A percentile compares a stretch with the other conserved stretches of the same genome.
phyloP scores from a whole-genome alignment of 306 rosid genomes.

The Glycyrrhiza uralensis region DNA sequence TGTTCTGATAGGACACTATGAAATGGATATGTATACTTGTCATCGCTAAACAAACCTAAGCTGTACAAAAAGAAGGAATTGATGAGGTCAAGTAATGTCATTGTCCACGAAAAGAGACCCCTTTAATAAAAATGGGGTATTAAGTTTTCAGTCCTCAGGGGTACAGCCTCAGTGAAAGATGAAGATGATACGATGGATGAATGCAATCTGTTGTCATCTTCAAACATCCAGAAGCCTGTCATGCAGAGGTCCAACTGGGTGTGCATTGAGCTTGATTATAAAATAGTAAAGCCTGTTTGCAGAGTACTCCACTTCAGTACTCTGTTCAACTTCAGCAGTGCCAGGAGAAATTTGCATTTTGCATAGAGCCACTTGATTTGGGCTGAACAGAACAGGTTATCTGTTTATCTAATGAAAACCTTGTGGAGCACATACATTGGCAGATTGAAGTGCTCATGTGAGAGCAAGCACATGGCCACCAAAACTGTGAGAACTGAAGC shows the following conservation, averaged over 20 bases:
- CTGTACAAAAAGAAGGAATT: slow-evolving; percentile 59
- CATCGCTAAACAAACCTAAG: slow-evolving; percentile 66
- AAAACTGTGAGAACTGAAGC: slow-evolving; percentile 29
- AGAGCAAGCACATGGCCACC: slow-evolving; percentile 22
- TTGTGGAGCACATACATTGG: slow-evolving; percentile 23
- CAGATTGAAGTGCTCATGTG: slow-evolving; percentile 14
- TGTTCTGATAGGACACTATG: slow-evolving; percentile 31
- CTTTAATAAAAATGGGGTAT: slow-evolving; percentile 49
- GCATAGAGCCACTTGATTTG: slow-evolving; percentile 14
- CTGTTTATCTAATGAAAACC: slow-evolving; percentile 19
- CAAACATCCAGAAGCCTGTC: slow-evolving; percentile 27
- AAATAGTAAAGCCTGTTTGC: not conserved
- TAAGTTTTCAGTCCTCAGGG: slow-evolving; percentile 34
- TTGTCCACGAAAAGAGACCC: slow-evolving; percentile 44
- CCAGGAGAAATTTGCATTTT: too few species aligned
- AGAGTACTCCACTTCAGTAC: slow-evolving; percentile 2
- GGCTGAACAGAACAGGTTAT: not conserved
- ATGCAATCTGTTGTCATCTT: slow-evolving; percentile 35
- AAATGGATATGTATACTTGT: slow-evolving; percentile 53
- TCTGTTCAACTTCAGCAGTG: slow-evolving; percentile 14
- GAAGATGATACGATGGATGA: slow-evolving; percentile 28
- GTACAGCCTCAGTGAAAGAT: slow-evolving; percentile 46
- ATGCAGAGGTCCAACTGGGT: slow-evolving; percentile 22
- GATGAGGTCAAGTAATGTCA: slow-evolving; percentile 43
- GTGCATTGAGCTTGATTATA: too few species aligned